Evolutionary conservation across 371 early-diverging fungal species (phyloP), one percentile per base, ranked within the genome.

Genomic region (Zancudomyces culisetae): DNA sequence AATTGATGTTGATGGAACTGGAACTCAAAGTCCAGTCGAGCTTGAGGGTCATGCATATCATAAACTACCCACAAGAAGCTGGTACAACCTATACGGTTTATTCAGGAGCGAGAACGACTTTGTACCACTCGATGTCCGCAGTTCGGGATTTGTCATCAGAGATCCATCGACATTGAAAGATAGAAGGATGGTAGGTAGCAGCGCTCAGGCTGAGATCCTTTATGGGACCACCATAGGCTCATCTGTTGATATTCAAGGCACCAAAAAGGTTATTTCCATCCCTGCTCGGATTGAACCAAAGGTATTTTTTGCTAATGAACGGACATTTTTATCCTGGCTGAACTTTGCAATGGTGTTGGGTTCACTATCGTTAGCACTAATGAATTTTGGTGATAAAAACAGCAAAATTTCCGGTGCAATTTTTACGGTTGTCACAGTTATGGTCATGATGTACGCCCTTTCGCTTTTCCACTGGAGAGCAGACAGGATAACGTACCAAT

Each of bases 261-360:
- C 35, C 27, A 50, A 45, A 39, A 80, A 77, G 60, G 72, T 74
- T 54, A 80, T 90, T 26, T 75, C 77, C 0, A 74, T 87, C 0
- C 83, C 91, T 0, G 79, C 89, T 21, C 80, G 97, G 19, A 85
- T 98, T 2, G 99, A 99, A 58, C 99, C 99, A 45, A 99, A 99
- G 70, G 97, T 96, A 15, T 98, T 85, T 70, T 98, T 99, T 75
- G 99, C 99, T 51, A 99, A 99, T 62, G 99, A 99, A 70, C 78
- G 99, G 49, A 99, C 99, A 1, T 99, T 98, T 64, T 74, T 99
- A 46, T 81, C 92, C 3, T 86, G 87, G 87, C 74, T 86, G 62
- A 75, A 81, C 60, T 78, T 86, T 64, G 73, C 83, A 3, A 74
- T 79, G 1, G 61, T 85, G 46, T 61, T 90, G 18, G 80, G 81